Percentiles rank a stretch among this genome's conserved stretches.
Evolutionary conservation across 2,329 filamentous ascomycete species (phyloP).

Genomic region (Aspergillus sp.): DNA sequence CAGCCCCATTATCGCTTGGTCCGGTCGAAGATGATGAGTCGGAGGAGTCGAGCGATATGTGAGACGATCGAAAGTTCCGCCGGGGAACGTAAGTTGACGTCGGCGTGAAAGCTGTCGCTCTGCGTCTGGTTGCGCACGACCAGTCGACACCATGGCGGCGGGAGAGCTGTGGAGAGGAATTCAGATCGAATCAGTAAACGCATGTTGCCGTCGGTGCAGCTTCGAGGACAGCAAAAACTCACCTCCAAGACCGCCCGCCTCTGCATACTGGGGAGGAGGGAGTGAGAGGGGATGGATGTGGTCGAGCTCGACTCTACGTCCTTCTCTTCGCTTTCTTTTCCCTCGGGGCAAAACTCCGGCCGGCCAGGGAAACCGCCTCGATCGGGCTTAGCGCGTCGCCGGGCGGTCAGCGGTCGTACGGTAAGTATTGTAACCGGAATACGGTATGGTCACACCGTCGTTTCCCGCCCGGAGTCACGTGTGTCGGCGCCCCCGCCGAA

Average conservation of each 20-base stretch:
- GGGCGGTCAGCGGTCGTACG: background rate
- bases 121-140: conserved; percentile 33
- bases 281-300: background rate
- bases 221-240: conserved; percentile 2
- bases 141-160: conserved; percentile 41
- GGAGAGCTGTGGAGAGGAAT: conserved; percentile 30
- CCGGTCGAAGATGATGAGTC: conserved; percentile 24
- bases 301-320: conserved; percentile 8
- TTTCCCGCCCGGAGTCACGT: conserved; percentile 29
- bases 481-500: conserved; percentile 31
- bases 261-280: conserved; percentile 31
- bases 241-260: conserved; percentile 35
- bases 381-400: background rate
- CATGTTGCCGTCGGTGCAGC: no score
- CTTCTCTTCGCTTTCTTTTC: conserved; percentile 14
- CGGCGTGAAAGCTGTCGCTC: conserved; percentile 20
- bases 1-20: conserved; percentile 21
- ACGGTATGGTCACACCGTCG: background rate
- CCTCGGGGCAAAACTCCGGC: conserved; percentile 16
- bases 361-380: conserved; percentile 2
- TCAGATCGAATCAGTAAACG: background rate
- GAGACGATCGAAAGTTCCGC: conserved; percentile 37
- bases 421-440: background rate
- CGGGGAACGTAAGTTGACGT: conserved; percentile 22
- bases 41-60: conserved; percentile 26